These are phyloP conservation scores for Alliaria petiolata DNA, from an alignment of 345 rosid species.

Conservation along the genomic window DNA sequence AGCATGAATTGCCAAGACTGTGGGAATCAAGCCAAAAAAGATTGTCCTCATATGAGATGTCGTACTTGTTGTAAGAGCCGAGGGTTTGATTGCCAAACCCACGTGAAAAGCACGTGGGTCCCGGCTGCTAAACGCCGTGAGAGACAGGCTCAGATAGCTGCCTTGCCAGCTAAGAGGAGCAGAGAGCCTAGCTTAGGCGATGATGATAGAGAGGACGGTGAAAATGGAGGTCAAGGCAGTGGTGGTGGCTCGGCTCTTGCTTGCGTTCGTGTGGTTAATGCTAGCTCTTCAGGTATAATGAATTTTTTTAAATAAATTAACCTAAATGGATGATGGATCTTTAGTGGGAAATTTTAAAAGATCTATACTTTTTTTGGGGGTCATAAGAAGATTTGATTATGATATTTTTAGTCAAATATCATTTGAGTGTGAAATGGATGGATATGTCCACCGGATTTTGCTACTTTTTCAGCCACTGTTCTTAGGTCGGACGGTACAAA, in stretches of 20 bases:
- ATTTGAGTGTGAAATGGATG: slow-evolving; percentile 3
- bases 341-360: background rate
- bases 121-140: slow-evolving; percentile 95
- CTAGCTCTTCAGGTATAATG: slow-evolving; percentile 29
- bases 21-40: slow-evolving; percentile 97
- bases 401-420: background rate
- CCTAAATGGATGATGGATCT: background rate
- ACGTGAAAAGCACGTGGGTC: slow-evolving; percentile 98
- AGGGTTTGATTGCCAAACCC: slow-evolving; percentile 89
- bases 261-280: slow-evolving; percentile 23
- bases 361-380: background rate
- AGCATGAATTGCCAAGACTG: slow-evolving; percentile 94
- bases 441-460: slow-evolving; percentile 6
- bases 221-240: slow-evolving; percentile 3
- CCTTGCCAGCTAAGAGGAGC: slow-evolving; percentile 39
- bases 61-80: slow-evolving; percentile 98
- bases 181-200: slow-evolving; percentile 33
- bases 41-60: slow-evolving; percentile 79
- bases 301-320: background rate
- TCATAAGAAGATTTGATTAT: background rate
- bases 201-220: slow-evolving; percentile 34
- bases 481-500: background rate
- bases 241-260: slow-evolving; percentile 25
- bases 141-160: slow-evolving; percentile 58
- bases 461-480: slow-evolving; percentile 9